Evolutionary conservation across 2,329 filamentous ascomycete species (phyloP).

Genomic region (Aspergillus persii): DNA sequence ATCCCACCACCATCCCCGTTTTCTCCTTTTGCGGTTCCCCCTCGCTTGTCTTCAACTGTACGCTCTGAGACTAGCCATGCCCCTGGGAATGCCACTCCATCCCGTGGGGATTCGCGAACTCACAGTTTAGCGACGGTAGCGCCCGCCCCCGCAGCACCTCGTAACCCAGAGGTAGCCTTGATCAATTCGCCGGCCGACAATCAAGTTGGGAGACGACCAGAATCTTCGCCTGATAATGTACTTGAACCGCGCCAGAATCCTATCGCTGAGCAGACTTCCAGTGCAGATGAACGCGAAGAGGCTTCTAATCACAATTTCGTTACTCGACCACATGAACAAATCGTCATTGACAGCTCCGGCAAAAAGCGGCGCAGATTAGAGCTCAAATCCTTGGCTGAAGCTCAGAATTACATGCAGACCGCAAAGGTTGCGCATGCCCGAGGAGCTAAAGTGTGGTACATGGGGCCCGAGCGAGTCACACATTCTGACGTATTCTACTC

Average conservation of each 20-base stretch:
- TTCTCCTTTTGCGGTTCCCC: neutral
- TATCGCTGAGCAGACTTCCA: neutral
- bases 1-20: neutral
- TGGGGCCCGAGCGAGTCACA: slow-evolving; percentile 37
- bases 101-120: neutral
- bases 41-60: neutral
- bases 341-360: slow-evolving; percentile 24
- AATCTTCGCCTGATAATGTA: neutral
- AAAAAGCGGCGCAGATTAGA: slow-evolving; percentile 32
- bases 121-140: neutral
- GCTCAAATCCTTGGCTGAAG: slow-evolving; percentile 9
- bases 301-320: neutral
- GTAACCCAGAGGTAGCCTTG: neutral
- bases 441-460: slow-evolving; percentile 30
- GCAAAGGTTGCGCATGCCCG: neutral
- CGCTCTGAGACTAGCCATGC: neutral
- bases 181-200: neutral
- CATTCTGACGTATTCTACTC: slow-evolving; percentile 46
- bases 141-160: neutral
- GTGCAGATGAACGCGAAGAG: neutral
- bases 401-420: neutral
- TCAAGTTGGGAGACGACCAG: neutral
- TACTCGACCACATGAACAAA: slow-evolving; percentile 22
- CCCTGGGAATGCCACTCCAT: neutral
- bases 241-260: neutral